Base-by-base conservation (phyloP, 1,139 yeast genomes). In the Meyerozyma sp. region DNA sequence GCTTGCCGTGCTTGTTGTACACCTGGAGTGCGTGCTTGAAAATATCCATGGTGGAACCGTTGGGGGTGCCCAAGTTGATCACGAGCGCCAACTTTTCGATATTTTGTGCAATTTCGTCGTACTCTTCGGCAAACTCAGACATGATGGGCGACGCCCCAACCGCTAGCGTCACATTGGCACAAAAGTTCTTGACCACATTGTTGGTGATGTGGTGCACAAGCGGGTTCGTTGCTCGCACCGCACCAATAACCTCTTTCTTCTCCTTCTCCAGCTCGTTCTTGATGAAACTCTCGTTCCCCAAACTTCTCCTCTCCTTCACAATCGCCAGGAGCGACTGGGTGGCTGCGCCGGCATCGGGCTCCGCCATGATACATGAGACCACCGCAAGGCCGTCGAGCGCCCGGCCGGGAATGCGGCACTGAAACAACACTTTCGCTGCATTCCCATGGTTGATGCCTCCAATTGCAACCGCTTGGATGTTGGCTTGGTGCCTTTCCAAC, bases 181-280 rank as follows among this genome's bases (percentile, higher is more conserved):
- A 84, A 57, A 88, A 82, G 57, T 88, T 84, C 58, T 88, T 87
- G 35, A 86, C 96, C n/a, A 91, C 97, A 45, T 78, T 77, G 57
- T 91, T 91, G 32, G 97, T 90, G 49, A 91, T 83, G 54, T 90
- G 96, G 57, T 91, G 97, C 5, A 88, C 82, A 54, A 91, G 63
- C 0, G 96, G 95, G 8, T 50, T 56, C 25, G 43, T 37, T n/a
- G 40, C 16, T 6, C 28, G 39, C 14, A 40, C 48, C 30, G 27
- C 29, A 18, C 26, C 6, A 18, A 34, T 18, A 20, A 14, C 32
- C 23, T 21, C 23, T 21, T 21, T 21, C 5, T 21, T 21, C 23
- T 21, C 8, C 23, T 21, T 21, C 18, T 3, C 18, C 18, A 16
- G 18, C 18, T 16, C 18, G 18, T 16, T 16, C 3, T 16, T 16